phyloP scores from a whole-genome alignment of 495 filamentous ascomycete genomes.

The Hypoxylon fuscum region DNA sequence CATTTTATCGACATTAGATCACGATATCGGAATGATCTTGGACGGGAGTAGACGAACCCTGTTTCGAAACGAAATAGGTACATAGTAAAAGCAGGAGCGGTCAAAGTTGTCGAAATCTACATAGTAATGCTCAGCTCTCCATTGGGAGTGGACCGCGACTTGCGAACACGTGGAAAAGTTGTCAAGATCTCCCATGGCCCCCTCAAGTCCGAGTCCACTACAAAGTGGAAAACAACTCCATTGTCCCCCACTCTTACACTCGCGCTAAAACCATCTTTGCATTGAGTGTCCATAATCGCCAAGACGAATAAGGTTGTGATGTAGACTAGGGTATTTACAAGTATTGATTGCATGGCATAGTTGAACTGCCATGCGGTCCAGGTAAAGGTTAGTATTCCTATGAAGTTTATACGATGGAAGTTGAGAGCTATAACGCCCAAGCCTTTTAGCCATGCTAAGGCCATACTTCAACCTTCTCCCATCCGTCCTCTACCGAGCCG shows the following conservation, averaged over 20 bases:
- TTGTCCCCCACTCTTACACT: conserved; percentile 19
- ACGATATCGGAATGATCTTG: not conserved
- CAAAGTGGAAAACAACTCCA: no score
- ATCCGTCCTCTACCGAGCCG: conserved; percentile 61
- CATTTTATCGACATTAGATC: not conserved
- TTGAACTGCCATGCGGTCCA: no score
- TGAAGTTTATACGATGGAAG: no score
- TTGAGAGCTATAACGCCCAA: no score
- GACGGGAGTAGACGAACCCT: not conserved
- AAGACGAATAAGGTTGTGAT: no score
- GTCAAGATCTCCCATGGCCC: conserved; percentile 1
- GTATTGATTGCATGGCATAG: no score
- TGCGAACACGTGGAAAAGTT: conserved; percentile 39
- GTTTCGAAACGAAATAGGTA: no score
- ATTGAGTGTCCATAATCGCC: conserved; percentile 1
- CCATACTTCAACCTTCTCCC: conserved; percentile 85
- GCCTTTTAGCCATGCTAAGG: conserved; percentile 56
- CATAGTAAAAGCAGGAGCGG: conserved; percentile 16
- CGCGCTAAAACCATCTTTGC: conserved; percentile 15
- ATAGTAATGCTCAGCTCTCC: no score
- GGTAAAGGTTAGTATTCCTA: no score
- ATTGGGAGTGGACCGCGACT: conserved; percentile 21
- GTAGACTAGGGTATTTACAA: no score
- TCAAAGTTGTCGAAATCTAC: conserved; percentile 4
- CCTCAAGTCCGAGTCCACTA: conserved; percentile 12